Conservation (phyloP, 257 asterid genomes). For the Solanum gracilifrons region DNA sequence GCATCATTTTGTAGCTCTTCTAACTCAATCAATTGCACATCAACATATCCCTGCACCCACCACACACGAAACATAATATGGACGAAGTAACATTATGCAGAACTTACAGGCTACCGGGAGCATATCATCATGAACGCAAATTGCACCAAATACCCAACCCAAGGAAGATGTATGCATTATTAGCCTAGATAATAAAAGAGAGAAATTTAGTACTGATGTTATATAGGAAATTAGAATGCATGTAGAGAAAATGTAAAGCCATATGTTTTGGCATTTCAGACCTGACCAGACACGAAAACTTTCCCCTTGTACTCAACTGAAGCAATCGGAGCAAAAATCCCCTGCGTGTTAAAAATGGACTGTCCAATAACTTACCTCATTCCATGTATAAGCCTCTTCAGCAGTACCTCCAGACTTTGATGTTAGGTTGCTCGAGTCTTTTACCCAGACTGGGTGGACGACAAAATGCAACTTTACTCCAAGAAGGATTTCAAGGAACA, state of each 20-base stretch:
- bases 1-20: constrained; percentile 75
- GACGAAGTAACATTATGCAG: background rate
- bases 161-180: constrained; percentile 80
- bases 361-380: background rate
- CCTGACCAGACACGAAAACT: constrained; percentile 62
- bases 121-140: constrained; percentile 81
- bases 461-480: background rate
- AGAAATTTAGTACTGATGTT: background rate
- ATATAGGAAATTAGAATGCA: background rate
- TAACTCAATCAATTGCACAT: constrained; percentile 53
- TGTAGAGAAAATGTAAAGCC: background rate
- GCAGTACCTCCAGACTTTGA: background rate
- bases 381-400: background rate
- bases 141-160: constrained; percentile 46
- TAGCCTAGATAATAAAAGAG: constrained; percentile 37
- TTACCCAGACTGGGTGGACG: background rate
- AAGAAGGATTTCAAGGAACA: background rate
- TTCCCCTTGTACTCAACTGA: constrained; percentile 50
- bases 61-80: background rate
- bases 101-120: constrained; percentile 87
- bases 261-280: constrained; percentile 2
- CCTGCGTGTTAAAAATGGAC: constrained; percentile 15
- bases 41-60: constrained; percentile 51
- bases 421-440: background rate
- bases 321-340: constrained; percentile 43